Conservation (phyloP, 495 filamentous ascomycete species). For the Daldinia caldariorum region DNA sequence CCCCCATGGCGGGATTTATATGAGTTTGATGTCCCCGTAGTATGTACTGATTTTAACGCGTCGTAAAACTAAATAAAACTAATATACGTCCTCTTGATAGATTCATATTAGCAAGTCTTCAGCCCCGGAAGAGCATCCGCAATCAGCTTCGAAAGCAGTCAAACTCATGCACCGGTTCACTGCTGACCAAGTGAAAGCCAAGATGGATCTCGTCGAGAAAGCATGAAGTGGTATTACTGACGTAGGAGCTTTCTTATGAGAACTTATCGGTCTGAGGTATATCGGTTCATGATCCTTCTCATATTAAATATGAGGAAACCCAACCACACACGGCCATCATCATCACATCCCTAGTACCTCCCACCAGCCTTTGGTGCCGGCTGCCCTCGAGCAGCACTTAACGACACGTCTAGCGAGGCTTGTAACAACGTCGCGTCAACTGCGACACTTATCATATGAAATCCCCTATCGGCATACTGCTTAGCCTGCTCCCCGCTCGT, state of each 20-base stretch:
- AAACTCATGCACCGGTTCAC: slow-evolving; percentile 90
- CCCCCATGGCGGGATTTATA: slow-evolving; percentile 78
- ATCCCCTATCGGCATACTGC: slow-evolving; percentile 71
- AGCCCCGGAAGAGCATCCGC: slow-evolving; percentile 57
- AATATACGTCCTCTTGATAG: slow-evolving; percentile 51
- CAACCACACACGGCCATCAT: neutral
- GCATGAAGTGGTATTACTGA: slow-evolving; percentile 26
- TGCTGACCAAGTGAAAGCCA: slow-evolving; percentile 70
- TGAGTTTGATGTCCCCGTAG: slow-evolving; percentile 90
- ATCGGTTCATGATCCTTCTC: neutral
- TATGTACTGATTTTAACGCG: slow-evolving; percentile 50
- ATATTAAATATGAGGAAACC: slow-evolving; percentile 1
- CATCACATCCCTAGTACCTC: slow-evolving; percentile 45
- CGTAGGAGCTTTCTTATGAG: neutral
- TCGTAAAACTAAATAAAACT: neutral
- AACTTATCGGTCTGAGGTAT: neutral
- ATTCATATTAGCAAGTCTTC: slow-evolving; percentile 71
- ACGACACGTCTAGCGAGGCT: slow-evolving; percentile 53
- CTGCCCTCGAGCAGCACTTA: slow-evolving; percentile 60
- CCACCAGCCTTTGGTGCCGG: slow-evolving; percentile 44
- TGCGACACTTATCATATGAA: slow-evolving; percentile 77
- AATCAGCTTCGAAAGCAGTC: slow-evolving; percentile 65
- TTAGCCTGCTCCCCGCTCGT: slow-evolving; percentile 71
- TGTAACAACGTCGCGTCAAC: slow-evolving; percentile 68
- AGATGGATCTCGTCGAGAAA: slow-evolving; percentile 73